A percentile compares a stretch with the other conserved stretches of the same genome.
Evolutionary conservation across 345 rosid genomes (phyloP).

Genomic region (Eutrema yunnanense): DNA sequence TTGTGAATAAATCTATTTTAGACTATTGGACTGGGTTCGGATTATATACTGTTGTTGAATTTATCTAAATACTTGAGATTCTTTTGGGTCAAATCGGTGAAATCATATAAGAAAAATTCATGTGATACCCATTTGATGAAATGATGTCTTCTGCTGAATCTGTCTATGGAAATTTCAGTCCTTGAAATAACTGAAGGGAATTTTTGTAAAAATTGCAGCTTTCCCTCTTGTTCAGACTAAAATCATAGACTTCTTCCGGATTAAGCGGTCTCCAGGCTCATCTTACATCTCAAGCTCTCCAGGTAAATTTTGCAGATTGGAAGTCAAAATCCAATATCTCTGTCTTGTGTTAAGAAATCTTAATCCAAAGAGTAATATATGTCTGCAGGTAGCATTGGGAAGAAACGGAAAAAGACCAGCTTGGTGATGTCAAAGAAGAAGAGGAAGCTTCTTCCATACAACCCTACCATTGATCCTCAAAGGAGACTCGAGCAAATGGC

Average conservation of each 20-base stretch:
- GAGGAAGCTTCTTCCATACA: slow-evolving; percentile 59
- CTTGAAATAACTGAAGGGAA: not conserved
- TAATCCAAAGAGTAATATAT: not conserved
- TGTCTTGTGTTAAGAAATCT: not conserved
- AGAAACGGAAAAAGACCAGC: slow-evolving; percentile 48
- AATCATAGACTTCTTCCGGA: slow-evolving; percentile 76
- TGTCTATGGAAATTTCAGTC: not conserved
- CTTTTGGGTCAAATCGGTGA: not conserved
- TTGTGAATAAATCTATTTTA: not conserved
- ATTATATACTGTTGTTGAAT: not conserved
- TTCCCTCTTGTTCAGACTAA: slow-evolving; percentile 79
- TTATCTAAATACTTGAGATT: not conserved
- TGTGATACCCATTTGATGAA: not conserved
- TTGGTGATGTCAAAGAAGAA: slow-evolving; percentile 72
- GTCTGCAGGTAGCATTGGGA: slow-evolving; percentile 41
- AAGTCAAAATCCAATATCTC: too few relatives aligned
- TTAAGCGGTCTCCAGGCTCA: slow-evolving; percentile 39
- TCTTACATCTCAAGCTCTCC: slow-evolving; percentile 25
- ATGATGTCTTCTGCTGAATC: not conserved
- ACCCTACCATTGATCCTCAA: slow-evolving; percentile 56
- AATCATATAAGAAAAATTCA: not conserved
- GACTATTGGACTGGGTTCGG: not conserved
- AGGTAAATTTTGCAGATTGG: slow-evolving; percentile 25
- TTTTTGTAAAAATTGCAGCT: slow-evolving; percentile 29
- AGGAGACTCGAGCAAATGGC: slow-evolving; percentile 82